phyloP scores from a whole-genome alignment of 2,329 filamentous ascomycete genomes.

The Ramularia endophylla region DNA sequence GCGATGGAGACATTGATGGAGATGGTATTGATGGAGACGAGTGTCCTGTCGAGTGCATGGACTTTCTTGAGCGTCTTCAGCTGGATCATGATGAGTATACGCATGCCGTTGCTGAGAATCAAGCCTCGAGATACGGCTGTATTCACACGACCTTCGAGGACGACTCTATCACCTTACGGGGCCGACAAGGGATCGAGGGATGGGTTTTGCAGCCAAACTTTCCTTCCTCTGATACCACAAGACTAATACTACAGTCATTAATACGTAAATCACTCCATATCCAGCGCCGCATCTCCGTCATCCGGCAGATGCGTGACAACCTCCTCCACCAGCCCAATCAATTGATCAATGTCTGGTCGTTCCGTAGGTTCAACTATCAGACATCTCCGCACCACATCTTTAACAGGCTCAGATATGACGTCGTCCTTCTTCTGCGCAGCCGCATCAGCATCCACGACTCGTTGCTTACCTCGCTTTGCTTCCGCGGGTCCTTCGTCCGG shows the following conservation, averaged over 20 bases:
- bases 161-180: no score
- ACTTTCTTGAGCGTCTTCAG: no score
- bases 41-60: no score
- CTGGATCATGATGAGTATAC: no score
- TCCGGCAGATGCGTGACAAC: conserved; percentile 60
- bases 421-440: conserved; percentile 37
- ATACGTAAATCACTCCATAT: conserved; percentile 20
- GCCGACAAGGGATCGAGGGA: no score
- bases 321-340: conserved; percentile 71
- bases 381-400: conserved; percentile 82
- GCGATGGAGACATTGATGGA: neutral
- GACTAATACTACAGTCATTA: neutral
- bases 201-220: no score
- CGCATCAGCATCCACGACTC: conserved; percentile 30
- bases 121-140: no score
- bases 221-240: no score
- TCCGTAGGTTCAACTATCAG: conserved; percentile 81
- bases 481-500: conserved; percentile 73
- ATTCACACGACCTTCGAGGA: no score
- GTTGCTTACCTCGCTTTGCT: conserved; percentile 50
- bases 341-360: conserved; percentile 76
- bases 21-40: no score
- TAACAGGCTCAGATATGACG: conserved; percentile 71
- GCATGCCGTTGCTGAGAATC: no score
- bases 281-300: conserved; percentile 41